Percentiles rank a stretch among this genome's conserved stretches.
phyloP scores from a whole-genome alignment of 2,329 filamentous ascomycete genomes.

The Fusarium sp. region DNA sequence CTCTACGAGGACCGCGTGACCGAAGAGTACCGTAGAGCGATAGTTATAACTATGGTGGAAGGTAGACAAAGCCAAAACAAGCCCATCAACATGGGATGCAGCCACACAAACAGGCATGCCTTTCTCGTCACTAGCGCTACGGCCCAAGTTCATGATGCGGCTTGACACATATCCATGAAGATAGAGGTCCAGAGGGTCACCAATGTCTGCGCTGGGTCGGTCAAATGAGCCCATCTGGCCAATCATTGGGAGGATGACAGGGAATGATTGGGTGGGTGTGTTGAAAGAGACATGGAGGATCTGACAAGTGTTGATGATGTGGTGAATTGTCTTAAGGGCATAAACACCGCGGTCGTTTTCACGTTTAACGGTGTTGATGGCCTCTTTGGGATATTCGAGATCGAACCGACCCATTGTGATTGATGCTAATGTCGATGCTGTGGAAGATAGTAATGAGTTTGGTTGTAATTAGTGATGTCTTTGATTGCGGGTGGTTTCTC shows the following conservation, averaged over 20 bases:
- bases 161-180: conserved; percentile 86
- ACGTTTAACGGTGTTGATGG: conserved; percentile 73
- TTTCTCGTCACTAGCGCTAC: conserved; percentile 28
- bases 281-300: conserved; percentile 85
- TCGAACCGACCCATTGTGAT: conserved; percentile 48
- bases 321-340: conserved; percentile 76
- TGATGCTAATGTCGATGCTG: not conserved
- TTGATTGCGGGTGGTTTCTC: not conserved
- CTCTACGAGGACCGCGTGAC: conserved; percentile 73
- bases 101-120: conserved; percentile 78
- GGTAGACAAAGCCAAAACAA: conserved; percentile 81
- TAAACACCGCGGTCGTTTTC: conserved; percentile 74
- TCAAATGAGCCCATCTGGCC: conserved; percentile 81
- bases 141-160: conserved; percentile 75
- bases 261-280: conserved; percentile 71
- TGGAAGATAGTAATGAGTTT: not conserved
- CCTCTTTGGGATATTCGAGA: conserved; percentile 70
- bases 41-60: conserved; percentile 89
- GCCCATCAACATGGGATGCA: conserved; percentile 79
- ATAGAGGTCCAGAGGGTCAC: conserved; percentile 78
- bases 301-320: conserved; percentile 76
- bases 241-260: conserved; percentile 84
- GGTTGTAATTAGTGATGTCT: not conserved
- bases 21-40: conserved; percentile 81
- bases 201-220: conserved; percentile 65